Conservation (phyloP, 2,329 filamentous ascomycete species). For the Pyricularia grisea region DNA sequence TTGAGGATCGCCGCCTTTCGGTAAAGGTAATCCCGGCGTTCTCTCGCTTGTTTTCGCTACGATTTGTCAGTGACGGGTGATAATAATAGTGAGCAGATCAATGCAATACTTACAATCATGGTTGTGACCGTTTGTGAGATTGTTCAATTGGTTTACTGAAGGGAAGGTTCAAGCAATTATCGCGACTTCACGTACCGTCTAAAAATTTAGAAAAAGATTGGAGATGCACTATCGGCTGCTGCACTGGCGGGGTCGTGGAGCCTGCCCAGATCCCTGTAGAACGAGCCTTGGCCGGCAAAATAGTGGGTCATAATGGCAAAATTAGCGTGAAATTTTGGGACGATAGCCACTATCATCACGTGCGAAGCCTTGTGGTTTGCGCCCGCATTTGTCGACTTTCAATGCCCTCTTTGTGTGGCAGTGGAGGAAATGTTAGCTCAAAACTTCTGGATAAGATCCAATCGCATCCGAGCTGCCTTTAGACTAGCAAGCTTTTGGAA, state of each 20-base stretch:
- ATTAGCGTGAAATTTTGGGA: neutral
- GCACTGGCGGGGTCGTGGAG: neutral
- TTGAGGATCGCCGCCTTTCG: conserved; percentile 77
- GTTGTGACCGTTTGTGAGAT: neutral
- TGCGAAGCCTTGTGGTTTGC: neutral
- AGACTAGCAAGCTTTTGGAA: neutral
- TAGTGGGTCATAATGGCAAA: neutral
- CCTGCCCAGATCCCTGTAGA: neutral
- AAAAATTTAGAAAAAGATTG: neutral
- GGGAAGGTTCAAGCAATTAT: neutral
- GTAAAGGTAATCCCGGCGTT: conserved; percentile 83
- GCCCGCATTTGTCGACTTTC: neutral
- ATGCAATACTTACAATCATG: neutral
- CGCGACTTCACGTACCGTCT: neutral
- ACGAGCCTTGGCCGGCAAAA: neutral
- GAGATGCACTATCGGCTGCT: neutral
- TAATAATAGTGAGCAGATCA: neutral
- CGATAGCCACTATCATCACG: neutral
- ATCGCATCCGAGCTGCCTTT: neutral
- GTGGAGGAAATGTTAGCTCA: neutral
- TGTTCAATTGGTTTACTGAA: neutral
- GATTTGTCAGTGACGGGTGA: neutral
- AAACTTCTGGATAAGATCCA: neutral
- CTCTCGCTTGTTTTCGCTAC: conserved; percentile 63
- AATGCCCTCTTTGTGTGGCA: neutral